phyloP scores from a whole-genome alignment of 352 stramenopile species.

The Phytophthora colocasiae region DNA sequence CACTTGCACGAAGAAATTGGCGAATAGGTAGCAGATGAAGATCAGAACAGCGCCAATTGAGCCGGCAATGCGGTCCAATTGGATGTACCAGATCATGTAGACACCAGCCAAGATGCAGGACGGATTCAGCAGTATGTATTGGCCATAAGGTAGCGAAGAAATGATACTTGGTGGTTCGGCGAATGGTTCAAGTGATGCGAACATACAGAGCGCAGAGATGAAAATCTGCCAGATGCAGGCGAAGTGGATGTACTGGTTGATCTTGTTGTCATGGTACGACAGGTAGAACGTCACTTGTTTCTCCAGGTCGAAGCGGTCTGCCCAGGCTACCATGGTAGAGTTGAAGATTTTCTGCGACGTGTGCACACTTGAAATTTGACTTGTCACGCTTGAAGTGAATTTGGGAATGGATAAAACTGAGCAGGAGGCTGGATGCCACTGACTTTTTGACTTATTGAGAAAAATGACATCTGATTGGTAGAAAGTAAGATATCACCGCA shows the following conservation, averaged over 20 bases:
- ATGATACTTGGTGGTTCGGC: constrained; percentile 33
- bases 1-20: constrained; percentile 59
- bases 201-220: constrained; percentile 73
- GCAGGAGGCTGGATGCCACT: neutral
- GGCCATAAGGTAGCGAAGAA: constrained; percentile 34
- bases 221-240: constrained; percentile 89
- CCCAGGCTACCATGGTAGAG: constrained; percentile 39
- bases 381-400: constrained; percentile 23
- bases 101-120: constrained; percentile 56
- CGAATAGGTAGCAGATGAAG: constrained; percentile 60
- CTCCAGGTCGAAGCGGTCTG: constrained; percentile 80
- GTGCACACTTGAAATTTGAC: constrained; percentile 27
- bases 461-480: neutral
- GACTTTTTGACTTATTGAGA: neutral
- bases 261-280: constrained; percentile 84
- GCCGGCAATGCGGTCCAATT: constrained; percentile 60
- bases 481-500: neutral
- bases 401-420: constrained; percentile 12
- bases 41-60: constrained; percentile 63
- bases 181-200: constrained; percentile 52
- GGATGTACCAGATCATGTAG: constrained; percentile 87
- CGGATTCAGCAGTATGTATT: constrained; percentile 74
- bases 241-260: constrained; percentile 87
- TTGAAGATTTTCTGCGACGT: constrained; percentile 23
- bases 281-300: constrained; percentile 88